Evolutionary conservation across 345 rosid species (phyloP), one percentile per base, ranked within the genome.

Genomic region (Linum lewisii): DNA sequence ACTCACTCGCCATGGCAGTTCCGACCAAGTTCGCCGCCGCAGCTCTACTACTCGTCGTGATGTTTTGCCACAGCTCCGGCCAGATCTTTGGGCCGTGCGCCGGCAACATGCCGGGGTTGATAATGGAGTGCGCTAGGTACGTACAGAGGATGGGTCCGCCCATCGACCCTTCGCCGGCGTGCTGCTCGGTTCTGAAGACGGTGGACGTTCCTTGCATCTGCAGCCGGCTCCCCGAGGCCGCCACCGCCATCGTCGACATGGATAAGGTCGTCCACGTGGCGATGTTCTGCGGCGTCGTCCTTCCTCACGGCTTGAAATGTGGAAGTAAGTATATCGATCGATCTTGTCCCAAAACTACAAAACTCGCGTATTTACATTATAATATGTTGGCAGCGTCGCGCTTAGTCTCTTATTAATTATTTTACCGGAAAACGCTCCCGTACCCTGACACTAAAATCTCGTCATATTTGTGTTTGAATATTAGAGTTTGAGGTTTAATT

Each of bases 241-340:
- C 72, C 21, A 66, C 51, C 63, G 64, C 45, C 54, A 7, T 56
- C 50, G 42, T 77, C 36, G 78, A 76, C 66, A 67, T 77, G 82
- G 64, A 63, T 20, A 82, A 82, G 68, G 80, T 73, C 10, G 77
- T 66, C 29, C 69, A 67, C 11, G 76, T 77, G 38, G 78, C 77
- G 29, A 54, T 61, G 8, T 72, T 65, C 55, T 82, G 87, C 44
- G 79, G 81, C 64, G 66, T 68, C 16, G 73, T 69, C 13, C 59
- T 79, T 44, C 24, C 52, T 0, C 68, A 61, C 1, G 84, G 84
- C 18, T 57, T 47, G 23, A 75, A 77, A 69, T 75, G 87, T 63
- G 84, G 87, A 72, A 72, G 79, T 74, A 61, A 63, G 79, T 7
- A 16, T 20, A 18, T 50, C 5, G 8, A 50, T 18, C 19, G 18